phyloP scores from a whole-genome alignment of 2,329 filamentous ascomycete genomes.

The Diplodia intermedia region DNA sequence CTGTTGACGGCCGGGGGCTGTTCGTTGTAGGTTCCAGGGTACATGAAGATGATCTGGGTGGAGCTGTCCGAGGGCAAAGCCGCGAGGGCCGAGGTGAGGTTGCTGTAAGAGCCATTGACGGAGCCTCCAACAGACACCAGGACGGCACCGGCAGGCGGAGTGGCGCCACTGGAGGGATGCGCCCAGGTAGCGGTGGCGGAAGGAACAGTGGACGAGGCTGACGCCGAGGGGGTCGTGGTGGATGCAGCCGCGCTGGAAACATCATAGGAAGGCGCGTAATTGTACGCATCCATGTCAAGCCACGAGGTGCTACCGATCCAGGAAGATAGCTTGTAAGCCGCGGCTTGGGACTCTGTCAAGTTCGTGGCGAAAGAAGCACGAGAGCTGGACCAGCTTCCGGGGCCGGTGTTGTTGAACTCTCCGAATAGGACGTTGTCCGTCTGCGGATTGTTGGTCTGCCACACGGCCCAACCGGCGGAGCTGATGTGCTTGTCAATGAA shows the following conservation, averaged over 20 bases:
- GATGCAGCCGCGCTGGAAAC: conserved; percentile 33
- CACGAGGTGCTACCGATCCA: conserved; percentile 53
- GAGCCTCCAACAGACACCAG: conserved; percentile 49
- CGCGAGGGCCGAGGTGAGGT: conserved; percentile 46
- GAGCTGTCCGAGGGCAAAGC: conserved; percentile 48
- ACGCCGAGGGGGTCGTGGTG: conserved; percentile 34
- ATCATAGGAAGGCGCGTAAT: conserved; percentile 47
- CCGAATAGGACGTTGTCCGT: conserved; percentile 32
- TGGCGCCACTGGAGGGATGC: conserved; percentile 52
- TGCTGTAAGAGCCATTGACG: conserved; percentile 44
- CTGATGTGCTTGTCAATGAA: conserved; percentile 62
- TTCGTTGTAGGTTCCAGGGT: conserved; percentile 63
- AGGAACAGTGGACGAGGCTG: conserved; percentile 37
- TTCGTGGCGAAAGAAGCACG: conserved; percentile 49
- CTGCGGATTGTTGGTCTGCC: conserved; percentile 46
- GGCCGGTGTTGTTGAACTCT: conserved; percentile 64
- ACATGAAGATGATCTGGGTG: conserved; percentile 65
- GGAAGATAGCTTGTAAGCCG: conserved; percentile 46
- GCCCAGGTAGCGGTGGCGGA: conserved; percentile 44
- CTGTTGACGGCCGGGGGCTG: conserved; percentile 61
- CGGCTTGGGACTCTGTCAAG: conserved; percentile 45
- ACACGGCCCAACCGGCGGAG: conserved; percentile 59
- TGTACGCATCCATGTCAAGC: conserved; percentile 53
- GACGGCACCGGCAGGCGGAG: conserved; percentile 52
- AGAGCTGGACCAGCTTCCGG: conserved; percentile 34